phyloP scores from a whole-genome alignment of 225 moss, liverwort and hornwort species.

The Rhytidiadelphus loreus region DNA sequence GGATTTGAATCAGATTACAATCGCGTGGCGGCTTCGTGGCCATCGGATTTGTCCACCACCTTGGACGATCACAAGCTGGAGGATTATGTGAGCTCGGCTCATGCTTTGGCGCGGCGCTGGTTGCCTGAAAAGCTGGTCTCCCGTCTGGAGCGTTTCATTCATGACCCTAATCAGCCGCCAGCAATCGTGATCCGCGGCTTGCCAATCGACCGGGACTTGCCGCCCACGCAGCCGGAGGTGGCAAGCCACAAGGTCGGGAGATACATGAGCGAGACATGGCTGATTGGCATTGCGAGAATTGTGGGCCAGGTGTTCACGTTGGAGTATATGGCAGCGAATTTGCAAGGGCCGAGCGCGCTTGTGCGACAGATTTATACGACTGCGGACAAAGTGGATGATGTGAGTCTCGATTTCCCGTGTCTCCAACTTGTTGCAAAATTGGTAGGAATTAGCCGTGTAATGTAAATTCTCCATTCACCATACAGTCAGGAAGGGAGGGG shows the following conservation, averaged over 20 bases:
- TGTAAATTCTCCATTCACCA: not conserved
- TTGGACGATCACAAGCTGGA: conserved; percentile 14
- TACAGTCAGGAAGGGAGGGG: not conserved
- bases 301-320: conserved; percentile 19
- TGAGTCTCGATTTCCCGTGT: not conserved
- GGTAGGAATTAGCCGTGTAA: not conserved
- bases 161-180: conserved; percentile 10
- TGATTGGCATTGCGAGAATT: conserved; percentile 20
- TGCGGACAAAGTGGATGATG: not conserved
- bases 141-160: not conserved
- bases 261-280: conserved; percentile 35
- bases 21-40: conserved; percentile 3
- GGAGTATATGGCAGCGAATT: not conserved
- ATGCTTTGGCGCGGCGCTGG: conserved; percentile 24
- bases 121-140: conserved; percentile 1
- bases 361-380: conserved; percentile 6
- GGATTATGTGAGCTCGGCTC: conserved; percentile 19
- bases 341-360: not conserved
- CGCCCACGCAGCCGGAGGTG: not conserved
- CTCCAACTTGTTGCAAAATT: not conserved
- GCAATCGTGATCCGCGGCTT: conserved; percentile 12
- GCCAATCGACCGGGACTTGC: conserved; percentile 20
- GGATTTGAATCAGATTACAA: conserved; percentile 15
- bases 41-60: conserved; percentile 4
- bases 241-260: not conserved